Conservation (phyloP, 2,329 filamentous ascomycete genomes). For the Colletotrichum lupini region DNA sequence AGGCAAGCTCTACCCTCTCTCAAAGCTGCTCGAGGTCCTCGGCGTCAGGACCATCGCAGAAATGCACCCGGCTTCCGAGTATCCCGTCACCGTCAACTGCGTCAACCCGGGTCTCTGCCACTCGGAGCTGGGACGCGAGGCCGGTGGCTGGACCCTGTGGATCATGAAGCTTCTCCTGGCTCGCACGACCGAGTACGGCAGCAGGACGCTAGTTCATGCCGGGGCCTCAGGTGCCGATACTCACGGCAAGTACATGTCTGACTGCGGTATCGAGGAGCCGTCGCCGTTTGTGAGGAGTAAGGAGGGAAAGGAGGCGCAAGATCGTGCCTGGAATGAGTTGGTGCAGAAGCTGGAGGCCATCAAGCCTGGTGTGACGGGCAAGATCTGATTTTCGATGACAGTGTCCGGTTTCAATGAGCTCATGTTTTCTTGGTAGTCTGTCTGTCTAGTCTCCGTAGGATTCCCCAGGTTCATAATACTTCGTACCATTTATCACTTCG, state of each 20-base stretch:
- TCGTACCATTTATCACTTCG: not conserved
- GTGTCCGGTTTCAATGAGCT: not conserved
- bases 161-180: constrained; percentile 50
- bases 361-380: constrained; percentile 45
- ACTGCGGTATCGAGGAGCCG: constrained; percentile 44
- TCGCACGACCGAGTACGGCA: constrained; percentile 58
- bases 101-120: constrained; percentile 65
- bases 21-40: constrained; percentile 47
- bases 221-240: constrained; percentile 50
- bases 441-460: not conserved
- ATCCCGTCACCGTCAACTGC: constrained; percentile 59
- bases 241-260: constrained; percentile 58
- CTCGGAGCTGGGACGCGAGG: constrained; percentile 55
- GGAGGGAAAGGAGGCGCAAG: constrained; percentile 49
- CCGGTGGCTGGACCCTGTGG: constrained; percentile 21
- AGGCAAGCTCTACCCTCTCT: constrained; percentile 40
- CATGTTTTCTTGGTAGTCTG: not conserved
- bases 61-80: constrained; percentile 22
- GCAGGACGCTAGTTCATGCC: constrained; percentile 54
- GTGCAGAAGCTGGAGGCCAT: constrained; percentile 52
- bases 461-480: not conserved
- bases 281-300: constrained; percentile 50
- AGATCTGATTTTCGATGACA: not conserved
- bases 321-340: constrained; percentile 57
- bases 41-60: constrained; percentile 40